A percentile compares a stretch with the other conserved stretches of the same genome.
Evolutionary conservation across 148 eudicot species (phyloP).

Genomic region (Cornus controversa): DNA sequence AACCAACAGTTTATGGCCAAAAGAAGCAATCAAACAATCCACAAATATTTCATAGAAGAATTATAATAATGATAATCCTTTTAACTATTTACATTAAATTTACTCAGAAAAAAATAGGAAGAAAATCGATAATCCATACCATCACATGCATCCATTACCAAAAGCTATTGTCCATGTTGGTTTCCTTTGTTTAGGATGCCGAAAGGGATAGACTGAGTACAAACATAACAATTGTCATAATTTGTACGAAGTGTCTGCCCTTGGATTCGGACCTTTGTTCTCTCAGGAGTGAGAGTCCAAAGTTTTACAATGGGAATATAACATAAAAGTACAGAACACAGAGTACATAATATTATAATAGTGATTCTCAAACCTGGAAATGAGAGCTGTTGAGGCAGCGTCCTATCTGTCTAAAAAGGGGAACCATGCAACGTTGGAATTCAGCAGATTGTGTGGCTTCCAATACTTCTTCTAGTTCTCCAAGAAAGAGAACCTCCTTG

Average conservation of each 20-base stretch:
- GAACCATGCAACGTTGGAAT: slow-evolving; percentile 57
- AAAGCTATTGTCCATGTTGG: no score
- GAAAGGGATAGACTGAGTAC: not conserved
- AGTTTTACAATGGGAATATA: not conserved
- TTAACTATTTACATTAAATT: no score
- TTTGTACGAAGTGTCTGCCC: no score
- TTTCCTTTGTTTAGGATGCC: no score
- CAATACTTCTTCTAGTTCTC: slow-evolving; percentile 53
- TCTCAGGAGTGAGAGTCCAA: no score
- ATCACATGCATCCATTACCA: slow-evolving; percentile 3
- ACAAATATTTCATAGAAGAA: not conserved
- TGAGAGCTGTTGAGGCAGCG: slow-evolving; percentile 52
- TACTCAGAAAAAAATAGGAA: no score
- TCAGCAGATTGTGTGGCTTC: slow-evolving; percentile 49
- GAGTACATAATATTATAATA: not conserved
- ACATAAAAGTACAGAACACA: not conserved
- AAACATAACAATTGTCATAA: not conserved
- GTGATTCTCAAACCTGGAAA: slow-evolving; percentile 42
- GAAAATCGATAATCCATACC: not conserved
- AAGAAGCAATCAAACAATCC: not conserved
- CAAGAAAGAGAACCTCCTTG: slow-evolving; percentile 54
- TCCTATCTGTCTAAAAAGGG: slow-evolving; percentile 46
- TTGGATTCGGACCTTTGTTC: no score
- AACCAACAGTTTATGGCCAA: not conserved
- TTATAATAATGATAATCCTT: not conserved